Conservation (phyloP, 2,329 filamentous ascomycete species). For the Pseudogymnoascus sp. region DNA sequence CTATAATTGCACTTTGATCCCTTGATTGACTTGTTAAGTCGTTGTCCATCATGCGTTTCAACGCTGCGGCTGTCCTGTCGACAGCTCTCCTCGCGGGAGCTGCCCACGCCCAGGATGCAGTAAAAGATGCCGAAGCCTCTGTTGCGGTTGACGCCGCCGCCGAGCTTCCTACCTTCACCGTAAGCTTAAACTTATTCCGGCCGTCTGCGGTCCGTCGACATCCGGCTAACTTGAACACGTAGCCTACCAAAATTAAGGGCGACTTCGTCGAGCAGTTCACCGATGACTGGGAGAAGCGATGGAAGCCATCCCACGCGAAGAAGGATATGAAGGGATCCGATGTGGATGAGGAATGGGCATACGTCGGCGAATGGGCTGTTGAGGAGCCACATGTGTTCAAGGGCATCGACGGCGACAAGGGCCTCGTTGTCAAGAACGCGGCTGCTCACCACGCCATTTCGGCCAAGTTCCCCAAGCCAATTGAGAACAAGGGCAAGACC, state of each 20-base stretch:
- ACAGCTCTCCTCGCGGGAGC: constrained; percentile 64
- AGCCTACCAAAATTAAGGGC: constrained; percentile 84
- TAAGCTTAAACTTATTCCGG: constrained; percentile 16
- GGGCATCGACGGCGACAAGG: constrained; percentile 91
- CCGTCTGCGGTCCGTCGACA: background rate
- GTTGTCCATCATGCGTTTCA: constrained; percentile 66
- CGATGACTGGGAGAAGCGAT: constrained; percentile 86
- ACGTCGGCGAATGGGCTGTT: constrained; percentile 91
- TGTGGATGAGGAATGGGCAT: constrained; percentile 87
- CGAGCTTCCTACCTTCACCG: constrained; percentile 9
- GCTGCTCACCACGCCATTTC: constrained; percentile 99
- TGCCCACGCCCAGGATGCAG: constrained; percentile 52
- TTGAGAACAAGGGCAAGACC: constrained; percentile 95
- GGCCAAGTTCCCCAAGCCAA: constrained; percentile 92
- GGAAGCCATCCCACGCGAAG: constrained; percentile 94
- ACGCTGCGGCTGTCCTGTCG: constrained; percentile 66
- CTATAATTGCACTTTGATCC: constrained; percentile 2
- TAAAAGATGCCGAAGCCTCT: constrained; percentile 38
- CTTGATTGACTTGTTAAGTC: constrained; percentile 18
- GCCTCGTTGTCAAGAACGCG: constrained; percentile 94
- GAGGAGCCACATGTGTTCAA: constrained; percentile 88
- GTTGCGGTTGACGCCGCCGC: constrained; percentile 24
- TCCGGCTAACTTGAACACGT: constrained; percentile 10
- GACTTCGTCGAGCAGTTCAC: constrained; percentile 98
- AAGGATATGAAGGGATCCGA: constrained; percentile 70